These are phyloP conservation scores for Saccharomyces pastorianus DNA, from an alignment of 1,139 yeast species.

Conservation along the genomic window DNA sequence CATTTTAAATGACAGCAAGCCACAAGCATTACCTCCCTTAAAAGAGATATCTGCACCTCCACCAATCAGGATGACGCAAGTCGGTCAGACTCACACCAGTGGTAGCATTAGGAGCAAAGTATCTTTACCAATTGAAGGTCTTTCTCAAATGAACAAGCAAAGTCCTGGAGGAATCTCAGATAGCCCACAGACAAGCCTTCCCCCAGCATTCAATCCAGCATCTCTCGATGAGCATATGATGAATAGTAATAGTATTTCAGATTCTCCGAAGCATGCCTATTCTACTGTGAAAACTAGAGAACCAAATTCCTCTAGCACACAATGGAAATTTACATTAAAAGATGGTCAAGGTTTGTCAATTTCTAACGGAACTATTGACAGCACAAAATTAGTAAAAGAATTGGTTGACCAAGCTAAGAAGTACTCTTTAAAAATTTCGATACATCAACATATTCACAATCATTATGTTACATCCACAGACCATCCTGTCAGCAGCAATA, in stretches of 20 bases:
- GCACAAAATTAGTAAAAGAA: slow-evolving; percentile 47
- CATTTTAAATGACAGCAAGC: neutral
- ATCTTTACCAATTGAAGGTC: slow-evolving; percentile 5
- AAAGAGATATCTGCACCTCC: slow-evolving; percentile 5
- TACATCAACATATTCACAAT: slow-evolving; percentile 67
- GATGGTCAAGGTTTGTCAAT: slow-evolving; percentile 33
- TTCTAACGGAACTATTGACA: slow-evolving; percentile 43
- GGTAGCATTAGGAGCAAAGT: slow-evolving; percentile 1
- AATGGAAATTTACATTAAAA: slow-evolving; percentile 37
- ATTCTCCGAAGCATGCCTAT: neutral
- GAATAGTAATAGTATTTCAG: neutral
- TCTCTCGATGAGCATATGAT: slow-evolving; percentile 1
- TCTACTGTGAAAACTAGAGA: neutral
- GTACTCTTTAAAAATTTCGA: slow-evolving; percentile 53
- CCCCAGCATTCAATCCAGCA: neutral
- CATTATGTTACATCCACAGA: slow-evolving; percentile 39
- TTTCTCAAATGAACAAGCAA: neutral
- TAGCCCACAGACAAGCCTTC: neutral
- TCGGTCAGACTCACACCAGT: slow-evolving; percentile 2
- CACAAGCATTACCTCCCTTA: slow-evolving; percentile 4
- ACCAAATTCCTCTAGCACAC: slow-evolving; percentile 24
- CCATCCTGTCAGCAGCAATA: slow-evolving; percentile 3
- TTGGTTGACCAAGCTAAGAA: slow-evolving; percentile 55
- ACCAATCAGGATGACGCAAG: neutral
- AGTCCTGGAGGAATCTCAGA: neutral